Base-by-base conservation (phyloP, 192 early-diverging fungal genomes). In the Mortierella hygrophila region DNA sequence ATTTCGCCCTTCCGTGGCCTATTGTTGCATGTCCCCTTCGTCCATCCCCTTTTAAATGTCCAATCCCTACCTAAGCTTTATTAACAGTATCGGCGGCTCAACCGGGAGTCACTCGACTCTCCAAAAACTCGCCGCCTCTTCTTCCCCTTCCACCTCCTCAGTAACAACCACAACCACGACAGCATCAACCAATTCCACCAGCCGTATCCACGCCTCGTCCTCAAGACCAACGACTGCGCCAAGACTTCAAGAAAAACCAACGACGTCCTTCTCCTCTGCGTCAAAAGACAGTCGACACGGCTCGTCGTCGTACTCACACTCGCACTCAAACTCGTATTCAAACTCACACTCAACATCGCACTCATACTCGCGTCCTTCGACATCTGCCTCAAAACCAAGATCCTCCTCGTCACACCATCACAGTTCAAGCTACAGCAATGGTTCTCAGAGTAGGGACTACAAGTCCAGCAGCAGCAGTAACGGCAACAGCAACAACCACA, bases 51-150 rank as follows among this genome's bases (percentile, higher is more conserved):
- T 65, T 76, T 85, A 85, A 85, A 86, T 86, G 84, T 80, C 84
- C 73, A 86, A 86, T 75, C 84, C 84, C 42, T 86, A 86, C 77
- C 65, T 86, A 18, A 74, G 26, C 72, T 86, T 86, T 44, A 70
- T 86, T 32, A 79, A 75, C 52, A 81, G 79, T 81, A 75, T 86
- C 71, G 84, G 84, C 54, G 83, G 83, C 57, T 69, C 82, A 75
- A 74, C 77, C 26, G 83, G 75, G 68, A 81, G 84, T 76, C 79
- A 86, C 72, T 77, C 84, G 69, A 86, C 79, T 68, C 84, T 86
- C 75, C 77, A 86, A 44, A 86, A 86, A 81, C 84, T 86, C 40
- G 84, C 84, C 49, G 70, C 82, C 9, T 20, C 79, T 35, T n/a
- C 80, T 60, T 55, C 77, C 8, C 44, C 68, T 46, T 47, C 69